phyloP scores from a whole-genome alignment of 1,284 basidiomycete genomes.

The Moniliella sp. region DNA sequence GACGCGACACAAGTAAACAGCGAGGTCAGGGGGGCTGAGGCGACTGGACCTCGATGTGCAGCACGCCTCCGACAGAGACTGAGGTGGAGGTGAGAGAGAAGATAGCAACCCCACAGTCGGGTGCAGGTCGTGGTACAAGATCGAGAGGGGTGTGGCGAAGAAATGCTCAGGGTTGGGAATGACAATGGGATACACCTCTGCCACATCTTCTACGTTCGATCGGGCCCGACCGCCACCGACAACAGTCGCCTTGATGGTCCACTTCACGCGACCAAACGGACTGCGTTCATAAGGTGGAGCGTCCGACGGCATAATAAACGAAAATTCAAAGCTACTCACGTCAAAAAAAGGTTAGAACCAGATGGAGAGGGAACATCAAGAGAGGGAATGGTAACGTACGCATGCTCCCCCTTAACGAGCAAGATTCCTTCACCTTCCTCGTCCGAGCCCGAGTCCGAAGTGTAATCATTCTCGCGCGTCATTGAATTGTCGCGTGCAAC shows the following conservation, averaged over 20 bases:
- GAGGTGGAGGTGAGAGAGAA: constrained; percentile 31
- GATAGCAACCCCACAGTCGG: constrained; percentile 29
- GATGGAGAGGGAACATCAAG: constrained; percentile 2
- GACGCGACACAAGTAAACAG: constrained; percentile 29
- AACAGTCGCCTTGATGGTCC: constrained; percentile 29
- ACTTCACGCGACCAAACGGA: constrained; percentile 24
- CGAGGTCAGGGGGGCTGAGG: constrained; percentile 22
- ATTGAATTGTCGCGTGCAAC: no score
- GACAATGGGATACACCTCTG: constrained; percentile 30
- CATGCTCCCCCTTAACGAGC: no score
- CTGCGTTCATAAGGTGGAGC: constrained; percentile 29
- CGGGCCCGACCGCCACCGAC: constrained; percentile 26
- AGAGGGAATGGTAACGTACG: neutral
- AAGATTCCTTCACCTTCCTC: no score
- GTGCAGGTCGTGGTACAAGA: constrained; percentile 32
- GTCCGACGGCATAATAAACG: constrained; percentile 29
- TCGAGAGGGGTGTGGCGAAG: constrained; percentile 23
- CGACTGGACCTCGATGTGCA: constrained; percentile 31
- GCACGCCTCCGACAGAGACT: constrained; percentile 31
- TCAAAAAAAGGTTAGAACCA: constrained; percentile 23
- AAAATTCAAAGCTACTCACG: constrained; percentile 31
- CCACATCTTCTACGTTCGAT: constrained; percentile 25
- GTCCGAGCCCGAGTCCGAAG: no score
- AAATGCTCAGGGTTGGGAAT: constrained; percentile 27
- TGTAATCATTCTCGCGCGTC: no score